A percentile compares a stretch with the other conserved stretches of the same genome.
These are phyloP conservation scores for Malassezia vespertilionis DNA, from an alignment of 1,284 basidiomycete genomes.

Conservation along the genomic window DNA sequence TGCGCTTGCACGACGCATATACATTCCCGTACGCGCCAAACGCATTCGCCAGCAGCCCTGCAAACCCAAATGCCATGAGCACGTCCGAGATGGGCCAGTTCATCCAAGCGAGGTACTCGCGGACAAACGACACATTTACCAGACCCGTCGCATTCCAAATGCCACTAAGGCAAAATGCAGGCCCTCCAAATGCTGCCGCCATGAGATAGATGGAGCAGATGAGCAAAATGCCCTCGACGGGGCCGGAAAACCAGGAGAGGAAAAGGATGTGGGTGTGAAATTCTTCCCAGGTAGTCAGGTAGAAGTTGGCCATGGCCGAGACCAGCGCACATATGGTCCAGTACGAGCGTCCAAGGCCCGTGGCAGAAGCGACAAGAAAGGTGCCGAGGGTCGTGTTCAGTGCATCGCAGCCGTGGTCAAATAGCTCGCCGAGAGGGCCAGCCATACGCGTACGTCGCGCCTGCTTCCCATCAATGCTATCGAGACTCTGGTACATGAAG, in stretches of 20 bases:
- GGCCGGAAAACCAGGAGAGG: conserved; percentile 74
- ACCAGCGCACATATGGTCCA: conserved; percentile 84
- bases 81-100: conserved; percentile 70
- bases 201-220: conserved; percentile 68
- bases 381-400: conserved; percentile 67
- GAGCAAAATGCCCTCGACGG: conserved; percentile 89
- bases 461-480: conserved; percentile 87
- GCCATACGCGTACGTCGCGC: conserved; percentile 89
- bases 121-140: conserved; percentile 49
- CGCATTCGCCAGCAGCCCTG: conserved; percentile 74
- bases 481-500: conserved; percentile 83
- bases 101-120: conserved; percentile 49
- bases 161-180: conserved; percentile 71
- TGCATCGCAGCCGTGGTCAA: conserved; percentile 79
- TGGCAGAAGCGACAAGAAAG: conserved; percentile 38
- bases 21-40: conserved; percentile 51
- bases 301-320: conserved; percentile 83
- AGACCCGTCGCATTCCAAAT: conserved; percentile 59
- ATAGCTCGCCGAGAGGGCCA: conserved; percentile 87
- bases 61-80: conserved; percentile 70
- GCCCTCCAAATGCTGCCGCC: conserved; percentile 51
- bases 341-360: conserved; percentile 84
- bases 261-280: conserved; percentile 66
- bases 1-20: conserved; percentile 4
- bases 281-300: conserved; percentile 92